Base-by-base conservation (phyloP, 768 basidiomycete species). In the Ramaria sp. region DNA sequence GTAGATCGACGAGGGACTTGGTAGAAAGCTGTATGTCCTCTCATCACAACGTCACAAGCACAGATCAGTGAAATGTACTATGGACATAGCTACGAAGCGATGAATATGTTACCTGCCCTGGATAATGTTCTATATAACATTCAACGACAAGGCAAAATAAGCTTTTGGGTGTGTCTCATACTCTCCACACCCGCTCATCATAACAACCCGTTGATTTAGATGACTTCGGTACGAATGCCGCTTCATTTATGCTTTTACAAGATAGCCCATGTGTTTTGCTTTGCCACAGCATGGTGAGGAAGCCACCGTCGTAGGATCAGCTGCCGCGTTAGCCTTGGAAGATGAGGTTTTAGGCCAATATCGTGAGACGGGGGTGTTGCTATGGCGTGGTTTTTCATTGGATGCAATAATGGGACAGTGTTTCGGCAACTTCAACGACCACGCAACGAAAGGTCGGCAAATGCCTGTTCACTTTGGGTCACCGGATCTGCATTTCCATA, bases 281-380 rank as follows among this genome's bases (percentile, higher is more conserved):
- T 39, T 27, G 34, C 57, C 60, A 33, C 67, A 92, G 87, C 72
- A 91, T 66, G 92, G 91, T 31, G 92, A 95, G 69, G 92, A 94
- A 75, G 93, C 91, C 5, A 84, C 89, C 3, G 82, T 94, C 46
- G 79, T 93, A 27, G 92, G 92, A 7, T 86, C 89, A 41, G 91
- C 93, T 2, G 92, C 93, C 31, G 92, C 85, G 9, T 77, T 95
- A 61, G 84, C 81, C 56, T 66, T 71, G 13, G 83, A 88, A 60
- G 93, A 97, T 66, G 93, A 97, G 89, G 88, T 93, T 4, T 75
- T 93, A 62, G 91, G 89, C 77, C 93, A 97, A 75, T 97, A 97
- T 65, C 86, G 90, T 54, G 91, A 91, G 75, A 83, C 91, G 74
- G 93, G 91, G 43, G 92, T 93, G 5, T 76, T 96, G 7, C 72